These are phyloP conservation scores for Vachellia collinsii DNA, from an alignment of 306 rosid species.

Conservation along the genomic window DNA sequence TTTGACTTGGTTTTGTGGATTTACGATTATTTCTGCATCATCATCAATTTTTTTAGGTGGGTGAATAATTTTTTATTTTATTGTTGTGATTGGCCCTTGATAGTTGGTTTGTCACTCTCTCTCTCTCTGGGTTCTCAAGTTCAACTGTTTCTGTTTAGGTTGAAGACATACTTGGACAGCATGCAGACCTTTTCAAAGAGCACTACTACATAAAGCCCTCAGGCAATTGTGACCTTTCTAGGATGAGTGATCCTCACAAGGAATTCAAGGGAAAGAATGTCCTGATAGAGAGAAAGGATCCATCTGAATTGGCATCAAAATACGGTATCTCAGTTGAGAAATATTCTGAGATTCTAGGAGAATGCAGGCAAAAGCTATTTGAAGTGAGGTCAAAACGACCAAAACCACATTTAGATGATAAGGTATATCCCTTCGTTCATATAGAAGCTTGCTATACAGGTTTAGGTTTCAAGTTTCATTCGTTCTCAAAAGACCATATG, in stretches of 20 bases:
- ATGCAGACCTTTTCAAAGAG: constrained; percentile 77
- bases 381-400: constrained; percentile 75
- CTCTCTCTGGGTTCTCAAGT: constrained; percentile 23
- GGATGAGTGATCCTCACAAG: constrained; percentile 86
- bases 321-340: constrained; percentile 64
- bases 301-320: constrained; percentile 69
- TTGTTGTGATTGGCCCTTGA: not conserved
- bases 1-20: not conserved
- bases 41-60: constrained; percentile 10
- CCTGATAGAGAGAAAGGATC: constrained; percentile 71
- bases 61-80: not conserved
- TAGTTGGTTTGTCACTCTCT: constrained; percentile 5
- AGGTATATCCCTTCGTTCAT: constrained; percentile 49
- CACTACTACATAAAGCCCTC: constrained; percentile 72
- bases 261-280: constrained; percentile 86
- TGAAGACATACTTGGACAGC: constrained; percentile 80
- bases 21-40: not conserved
- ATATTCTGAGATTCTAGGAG: constrained; percentile 71
- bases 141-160: constrained; percentile 52
- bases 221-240: constrained; percentile 87
- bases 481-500: constrained; percentile 38
- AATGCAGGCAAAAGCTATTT: constrained; percentile 74
- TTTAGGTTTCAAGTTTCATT: constrained; percentile 20
- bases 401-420: constrained; percentile 93
- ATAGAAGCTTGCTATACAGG: not conserved